These are phyloP conservation scores for Penicillium sp. DNA, from an alignment of 2,329 filamentous ascomycete species.

Conservation along the genomic window DNA sequence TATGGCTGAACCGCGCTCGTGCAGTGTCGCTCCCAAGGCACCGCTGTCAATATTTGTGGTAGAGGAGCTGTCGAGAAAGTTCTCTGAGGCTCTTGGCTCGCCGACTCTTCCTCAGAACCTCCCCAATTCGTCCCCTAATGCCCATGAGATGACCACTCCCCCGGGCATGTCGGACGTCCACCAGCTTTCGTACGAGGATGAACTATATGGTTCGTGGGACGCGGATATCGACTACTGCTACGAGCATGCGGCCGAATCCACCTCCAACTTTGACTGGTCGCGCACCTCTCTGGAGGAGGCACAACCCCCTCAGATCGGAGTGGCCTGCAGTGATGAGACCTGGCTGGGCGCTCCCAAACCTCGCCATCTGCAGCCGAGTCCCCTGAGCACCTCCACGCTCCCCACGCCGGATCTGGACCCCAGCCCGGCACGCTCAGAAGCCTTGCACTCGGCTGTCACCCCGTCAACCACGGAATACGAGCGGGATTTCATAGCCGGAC, in stretches of 20 bases:
- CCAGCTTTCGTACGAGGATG: constrained; percentile 25
- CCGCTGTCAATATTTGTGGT: constrained; percentile 34
- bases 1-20: constrained; percentile 5
- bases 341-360: constrained; percentile 11
- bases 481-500: constrained; percentile 24
- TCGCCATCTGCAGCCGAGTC: constrained; percentile 19
- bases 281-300: constrained; percentile 34
- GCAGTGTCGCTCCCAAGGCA: constrained; percentile 20
- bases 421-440: constrained; percentile 29
- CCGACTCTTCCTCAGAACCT: constrained; percentile 35
- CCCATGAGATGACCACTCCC: constrained; percentile 15
- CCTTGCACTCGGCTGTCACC: constrained; percentile 29
- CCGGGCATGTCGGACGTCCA: constrained; percentile 17
- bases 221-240: constrained; percentile 64
- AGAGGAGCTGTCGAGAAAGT: constrained; percentile 37
- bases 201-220: constrained; percentile 53
- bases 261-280: constrained; percentile 61
- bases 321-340: constrained; percentile 14
- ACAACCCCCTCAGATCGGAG: constrained; percentile 16
- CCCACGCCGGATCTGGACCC: constrained; percentile 33
- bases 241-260: constrained; percentile 59
- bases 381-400: constrained; percentile 25
- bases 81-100: constrained; percentile 48
- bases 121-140: constrained; percentile 15
- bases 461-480: constrained; percentile 31